Evolutionary conservation across 1,284 basidiomycete genomes (phyloP), one percentile per base, ranked within the genome.

Genomic region (Albatrellus sp.): DNA sequence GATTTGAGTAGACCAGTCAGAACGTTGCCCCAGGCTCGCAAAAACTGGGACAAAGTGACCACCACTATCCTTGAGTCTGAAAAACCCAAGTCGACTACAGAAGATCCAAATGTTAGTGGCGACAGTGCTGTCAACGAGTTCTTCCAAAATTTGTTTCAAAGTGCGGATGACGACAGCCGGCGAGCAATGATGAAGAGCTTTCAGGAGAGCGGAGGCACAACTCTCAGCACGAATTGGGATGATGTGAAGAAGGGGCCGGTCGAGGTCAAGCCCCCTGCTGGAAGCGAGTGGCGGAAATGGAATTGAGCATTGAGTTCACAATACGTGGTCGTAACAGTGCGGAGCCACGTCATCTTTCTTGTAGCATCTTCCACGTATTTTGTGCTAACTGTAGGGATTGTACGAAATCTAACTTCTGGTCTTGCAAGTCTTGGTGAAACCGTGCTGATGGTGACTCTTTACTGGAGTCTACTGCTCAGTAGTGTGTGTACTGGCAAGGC

Each of bases 121-220:
- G 89, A 90, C 58, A 70, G 66, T 47, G 73, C 83, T 9, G 71
- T 88, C 50, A 89, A 89, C 58, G 52, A 65, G 12, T 88, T 88
- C 66, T 89, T 89, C 72, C 82, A 86, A 58, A 80, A 84, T 65
- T 75, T 97, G 48, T 97, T 86, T 56, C 70, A 70, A 2, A 83
- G 85, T 57, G 86, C 90, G 10, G 90, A 94, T 57, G 86, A 90
- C 0, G 87, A 96, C 56, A 90, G 90, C 3, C 77, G 72, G 55
- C 74, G 80, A 34, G 93, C 92, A 0, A 97, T 97, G 90, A 80
- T 96, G 78, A 97, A 97, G 73, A 91, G 88, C 59, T 96, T 88
- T 60, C 72, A 75, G 47, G 90, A 94, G 67, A 90, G 85, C 52
- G 89, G 89, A 6, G 90, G 92, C 2, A 97, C 92, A 7, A 82